Evolutionary conservation across 2,329 filamentous ascomycete species (phyloP), one percentile per base, ranked within the genome.

Genomic region (Parafenestella ontariensis): DNA sequence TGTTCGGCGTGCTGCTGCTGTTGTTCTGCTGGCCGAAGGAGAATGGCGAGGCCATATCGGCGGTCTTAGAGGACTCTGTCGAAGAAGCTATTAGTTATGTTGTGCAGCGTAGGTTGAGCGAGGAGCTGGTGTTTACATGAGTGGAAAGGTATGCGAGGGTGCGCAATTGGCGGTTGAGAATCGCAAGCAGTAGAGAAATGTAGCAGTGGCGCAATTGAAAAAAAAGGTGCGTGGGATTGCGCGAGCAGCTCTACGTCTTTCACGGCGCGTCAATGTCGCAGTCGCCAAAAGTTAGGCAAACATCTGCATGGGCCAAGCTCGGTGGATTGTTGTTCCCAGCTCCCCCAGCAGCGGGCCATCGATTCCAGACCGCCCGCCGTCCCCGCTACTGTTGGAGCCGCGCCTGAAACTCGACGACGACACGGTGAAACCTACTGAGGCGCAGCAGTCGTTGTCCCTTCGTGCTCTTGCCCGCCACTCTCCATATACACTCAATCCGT

Each of bases 21-120:
- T 46, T 59, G 49, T 46, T 56, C 52, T 52, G 46, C 47, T 46
- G 44, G 50, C 76, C 77, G 46, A 78, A 82, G 18, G 55, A 71
- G 54, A 72, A 73, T 40, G 37, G 20, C 20, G 37, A 40, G 36
- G 69, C 56, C 68, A 71, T 73, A 44, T 55, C 59, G 54, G 59
- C 41, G 58, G 51, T 58, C 36, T 56, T 43, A n/a, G 49, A 49
- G 26, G 43, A 43, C 5, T 20, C 36, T n/a, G 26, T 40, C 11
- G 24, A 39, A 41, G 46, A 46, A 37, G 43, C 49, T 26, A 56
- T 56, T 36, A 44, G 39, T n/a, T 49, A 18, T 15, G 26, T n/a
- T 41, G 46, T 53, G 45, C 40, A 37, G 18, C 18, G 4, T 46
- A 42, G 26, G 55, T 53, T 49, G 49, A 49, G 56, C 51, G 40